Evolutionary conservation across 2,329 filamentous ascomycete genomes (phyloP), one percentile per base, ranked within the genome.

Genomic region (Hyphodiscus sp.): DNA sequence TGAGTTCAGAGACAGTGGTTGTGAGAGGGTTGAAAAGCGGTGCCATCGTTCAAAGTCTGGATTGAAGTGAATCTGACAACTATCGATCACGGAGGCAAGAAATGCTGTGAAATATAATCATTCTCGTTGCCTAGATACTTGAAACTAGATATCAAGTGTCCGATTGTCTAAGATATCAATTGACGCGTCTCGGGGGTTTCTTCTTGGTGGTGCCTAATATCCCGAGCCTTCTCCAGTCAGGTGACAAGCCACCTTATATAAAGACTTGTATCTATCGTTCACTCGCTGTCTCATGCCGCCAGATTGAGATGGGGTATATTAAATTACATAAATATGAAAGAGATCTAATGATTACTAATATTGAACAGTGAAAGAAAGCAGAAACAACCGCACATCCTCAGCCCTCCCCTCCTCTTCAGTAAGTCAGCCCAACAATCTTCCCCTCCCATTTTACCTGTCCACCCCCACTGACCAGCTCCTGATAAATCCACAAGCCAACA

Each of bases 191-290:
- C 4, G 8, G 13, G 4, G 33, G 16, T 38, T n/a, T n/a, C 16
- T n/a, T 6, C 33, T 15, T 13, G 33, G 11, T 38, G 33, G 33
- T 38, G 33, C 33, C 33, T 38, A 10, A 38, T 6, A 5, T n/a
- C 2, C 11, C 69, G 15, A 68, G 67, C 0, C 66, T 67, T 29
- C 69, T 62, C 1, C 63, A 69, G 2, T 71, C 69, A 0, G 70
- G 70, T 2, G 71, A 73, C 50, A 73, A 72, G 50, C 69, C 63
- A 1, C 63, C 64, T 0, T 65, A 72, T 58, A 64, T 63, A 5
- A 73, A 72, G 23, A 51, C 62, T 70, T 23, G 71, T 69, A 9
- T 67, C 73, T 53, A 76, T 71, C 55, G 70, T 74, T 4, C 68
- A 67, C 0, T 57, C 43, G 2, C 43, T 23, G 11, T 18, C 33